A percentile compares a stretch with the other conserved stretches of the same genome.
Conservation (phyloP, 192 early-diverging fungal genomes). For the Obelidium mucronatum region DNA sequence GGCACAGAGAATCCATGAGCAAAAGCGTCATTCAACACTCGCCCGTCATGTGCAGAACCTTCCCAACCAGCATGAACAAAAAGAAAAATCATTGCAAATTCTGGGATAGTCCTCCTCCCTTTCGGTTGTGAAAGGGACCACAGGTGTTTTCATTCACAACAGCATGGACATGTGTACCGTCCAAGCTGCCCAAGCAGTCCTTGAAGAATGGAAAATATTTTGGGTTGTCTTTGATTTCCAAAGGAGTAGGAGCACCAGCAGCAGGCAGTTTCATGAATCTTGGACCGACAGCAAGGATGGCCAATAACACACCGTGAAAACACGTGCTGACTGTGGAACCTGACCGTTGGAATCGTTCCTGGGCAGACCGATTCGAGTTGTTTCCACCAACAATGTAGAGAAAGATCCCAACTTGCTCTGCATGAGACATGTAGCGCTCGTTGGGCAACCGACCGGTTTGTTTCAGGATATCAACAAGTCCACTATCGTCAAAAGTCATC, state of each 20-base stretch:
- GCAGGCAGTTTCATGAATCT: background rate
- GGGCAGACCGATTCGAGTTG: background rate
- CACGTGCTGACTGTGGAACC: background rate
- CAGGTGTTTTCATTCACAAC: too few species aligned
- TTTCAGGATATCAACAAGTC: too few species aligned
- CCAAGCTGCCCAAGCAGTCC: constrained; percentile 7
- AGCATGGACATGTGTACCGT: constrained; percentile 14
- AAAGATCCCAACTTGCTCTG: constrained; percentile 1
- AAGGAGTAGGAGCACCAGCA: background rate
- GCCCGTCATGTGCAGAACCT: too few species aligned
- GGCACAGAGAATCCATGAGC: constrained; percentile 2
- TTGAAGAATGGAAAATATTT: background rate
- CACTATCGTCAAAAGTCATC: too few species aligned
- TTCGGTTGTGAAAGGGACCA: constrained; percentile 5
- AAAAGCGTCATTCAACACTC: too few species aligned
- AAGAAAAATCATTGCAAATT: background rate
- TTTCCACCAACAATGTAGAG: background rate
- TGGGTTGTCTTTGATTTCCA: background rate
- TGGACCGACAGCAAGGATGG: background rate
- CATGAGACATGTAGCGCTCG: too few species aligned
- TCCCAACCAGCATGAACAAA: constrained; percentile 8
- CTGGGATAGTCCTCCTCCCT: background rate
- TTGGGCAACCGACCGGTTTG: too few species aligned
- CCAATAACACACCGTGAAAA: background rate
- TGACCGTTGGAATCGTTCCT: background rate